phyloP scores from a whole-genome alignment of 2,329 filamentous ascomycete species.

The Colletotrichum orchidophilum region DNA sequence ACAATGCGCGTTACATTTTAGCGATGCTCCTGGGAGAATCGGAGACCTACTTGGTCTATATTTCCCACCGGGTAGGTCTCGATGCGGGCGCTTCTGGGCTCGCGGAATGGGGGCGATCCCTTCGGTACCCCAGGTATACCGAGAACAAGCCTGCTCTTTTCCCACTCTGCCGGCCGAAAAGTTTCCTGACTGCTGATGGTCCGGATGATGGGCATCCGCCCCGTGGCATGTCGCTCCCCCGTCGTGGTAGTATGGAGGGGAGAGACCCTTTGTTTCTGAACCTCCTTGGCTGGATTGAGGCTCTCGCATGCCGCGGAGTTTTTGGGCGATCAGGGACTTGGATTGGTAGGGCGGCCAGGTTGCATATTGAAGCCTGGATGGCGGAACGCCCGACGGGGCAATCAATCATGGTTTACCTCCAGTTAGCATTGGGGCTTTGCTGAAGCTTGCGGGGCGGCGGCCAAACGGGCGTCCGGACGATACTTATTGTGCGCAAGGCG shows the following conservation, averaged over 20 bases:
- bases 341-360: constrained; percentile 11
- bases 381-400: constrained; percentile 7
- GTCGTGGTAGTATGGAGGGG: constrained; percentile 3
- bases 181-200: neutral
- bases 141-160: neutral
- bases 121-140: constrained; percentile 9
- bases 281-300: constrained; percentile 11
- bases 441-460: neutral
- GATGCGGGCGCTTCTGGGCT: constrained; percentile 9
- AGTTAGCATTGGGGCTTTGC: neutral
- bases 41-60: constrained; percentile 1
- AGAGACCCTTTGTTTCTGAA: constrained; percentile 6
- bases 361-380: neutral
- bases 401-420: constrained; percentile 12
- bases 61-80: constrained; percentile 8
- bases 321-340: neutral
- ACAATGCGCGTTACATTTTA: constrained; percentile 10
- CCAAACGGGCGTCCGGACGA: neutral
- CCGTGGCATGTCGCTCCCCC: constrained; percentile 4
- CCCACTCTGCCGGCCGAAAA: neutral
- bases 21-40: neutral
- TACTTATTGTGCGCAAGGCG: neutral
- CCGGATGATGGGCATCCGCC: constrained; percentile 25
- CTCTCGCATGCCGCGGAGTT: neutral
- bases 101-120: constrained; percentile 8